These are phyloP conservation scores for Aaosphaeria arxii DNA, from an alignment of 2,329 filamentous ascomycete genomes.

Conservation along the genomic window DNA sequence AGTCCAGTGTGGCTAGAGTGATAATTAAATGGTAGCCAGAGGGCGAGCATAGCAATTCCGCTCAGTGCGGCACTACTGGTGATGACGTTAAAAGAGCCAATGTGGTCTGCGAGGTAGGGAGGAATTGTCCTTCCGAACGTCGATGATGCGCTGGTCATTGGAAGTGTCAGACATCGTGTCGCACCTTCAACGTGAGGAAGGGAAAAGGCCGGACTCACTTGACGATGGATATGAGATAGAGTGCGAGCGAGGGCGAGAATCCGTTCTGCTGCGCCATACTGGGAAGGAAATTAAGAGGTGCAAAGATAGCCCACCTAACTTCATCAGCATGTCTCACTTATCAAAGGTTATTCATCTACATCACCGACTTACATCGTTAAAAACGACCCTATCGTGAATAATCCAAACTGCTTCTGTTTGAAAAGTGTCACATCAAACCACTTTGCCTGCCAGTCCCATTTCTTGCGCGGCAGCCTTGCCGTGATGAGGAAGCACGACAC, in stretches of 20 bases:
- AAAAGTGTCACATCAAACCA: conserved; percentile 7
- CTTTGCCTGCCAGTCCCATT: background rate
- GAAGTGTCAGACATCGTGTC: no score
- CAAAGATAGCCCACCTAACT: conserved; percentile 6
- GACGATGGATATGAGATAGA: conserved; percentile 5
- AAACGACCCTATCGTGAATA: conserved; percentile 6
- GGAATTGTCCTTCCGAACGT: conserved; percentile 6
- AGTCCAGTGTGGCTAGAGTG: conserved; percentile 4
- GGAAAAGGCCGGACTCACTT: conserved; percentile 1
- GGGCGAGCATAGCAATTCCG: conserved; percentile 4
- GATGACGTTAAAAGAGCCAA: conserved; percentile 6
- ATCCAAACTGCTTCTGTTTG: conserved; percentile 4
- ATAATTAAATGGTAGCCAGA: conserved; percentile 10
- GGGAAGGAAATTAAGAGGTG: conserved; percentile 5
- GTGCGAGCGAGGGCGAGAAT: conserved; percentile 3
- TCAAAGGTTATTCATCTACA: no score
- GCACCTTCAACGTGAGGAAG: no score
- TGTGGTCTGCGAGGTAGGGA: conserved; percentile 2
- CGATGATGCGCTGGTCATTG: conserved; percentile 1
- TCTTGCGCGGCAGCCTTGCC: conserved; percentile 1
- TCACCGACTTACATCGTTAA: background rate
- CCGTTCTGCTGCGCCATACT: conserved; percentile 4
- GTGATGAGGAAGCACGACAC: background rate
- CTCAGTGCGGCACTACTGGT: background rate
- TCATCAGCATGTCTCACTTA: background rate